Evolutionary conservation across 306 rosid species (phyloP).

Genomic region (Vachellia pachyceras): DNA sequence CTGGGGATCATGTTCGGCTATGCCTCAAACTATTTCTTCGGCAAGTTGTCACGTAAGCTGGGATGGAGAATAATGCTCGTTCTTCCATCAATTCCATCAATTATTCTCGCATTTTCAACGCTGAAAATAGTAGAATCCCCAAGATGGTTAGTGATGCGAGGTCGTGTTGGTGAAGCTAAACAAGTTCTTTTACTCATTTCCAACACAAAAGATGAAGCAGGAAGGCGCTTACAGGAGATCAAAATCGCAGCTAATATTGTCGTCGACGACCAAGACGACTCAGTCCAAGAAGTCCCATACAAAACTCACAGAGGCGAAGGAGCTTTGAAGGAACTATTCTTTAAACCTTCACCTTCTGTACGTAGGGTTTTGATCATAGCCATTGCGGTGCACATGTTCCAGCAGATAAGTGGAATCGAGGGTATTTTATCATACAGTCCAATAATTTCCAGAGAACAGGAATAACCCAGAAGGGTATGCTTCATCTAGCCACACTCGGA

Average conservation of each 20-base stretch:
- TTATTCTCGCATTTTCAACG: conserved; percentile 41
- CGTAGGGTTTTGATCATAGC: background rate
- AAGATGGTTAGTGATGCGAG: background rate
- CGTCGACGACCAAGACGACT: background rate
- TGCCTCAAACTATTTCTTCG: conserved; percentile 50
- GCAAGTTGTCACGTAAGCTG: conserved; percentile 37
- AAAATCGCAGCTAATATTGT: background rate
- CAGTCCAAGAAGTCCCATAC: background rate
- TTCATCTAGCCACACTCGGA: conserved; percentile 1
- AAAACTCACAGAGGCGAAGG: background rate
- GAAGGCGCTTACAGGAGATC: background rate
- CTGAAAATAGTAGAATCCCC: conserved; percentile 49
- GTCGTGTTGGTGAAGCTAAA: background rate
- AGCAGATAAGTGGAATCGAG: background rate
- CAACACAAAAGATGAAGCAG: background rate
- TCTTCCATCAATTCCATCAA: conserved; percentile 56
- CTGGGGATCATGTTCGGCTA: conserved; percentile 58
- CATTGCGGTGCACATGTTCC: background rate
- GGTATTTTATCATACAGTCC: background rate
- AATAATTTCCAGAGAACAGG: background rate
- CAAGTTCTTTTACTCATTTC: background rate
- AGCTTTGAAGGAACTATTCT: background rate
- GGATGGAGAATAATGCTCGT: conserved; percentile 71
- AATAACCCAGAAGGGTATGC: background rate
- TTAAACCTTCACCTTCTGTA: background rate